Conservation (phyloP, 73 alveolate genomes). For the Paramecium bursaria region DNA sequence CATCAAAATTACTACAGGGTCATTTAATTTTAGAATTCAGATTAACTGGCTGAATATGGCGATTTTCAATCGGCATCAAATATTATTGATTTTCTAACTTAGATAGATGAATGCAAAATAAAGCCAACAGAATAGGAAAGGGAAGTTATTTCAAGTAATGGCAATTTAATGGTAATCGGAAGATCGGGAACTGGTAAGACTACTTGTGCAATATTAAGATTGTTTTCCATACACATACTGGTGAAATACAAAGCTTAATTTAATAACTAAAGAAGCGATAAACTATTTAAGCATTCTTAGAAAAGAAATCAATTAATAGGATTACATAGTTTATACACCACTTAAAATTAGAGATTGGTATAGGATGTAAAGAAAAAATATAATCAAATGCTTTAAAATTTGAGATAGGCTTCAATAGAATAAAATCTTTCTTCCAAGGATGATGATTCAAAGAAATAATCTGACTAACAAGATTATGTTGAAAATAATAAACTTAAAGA, state of each 20-base stretch:
- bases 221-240: conserved; percentile 77
- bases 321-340: conserved; percentile 69
- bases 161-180: conserved; percentile 72
- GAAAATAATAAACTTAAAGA: too few relatives aligned
- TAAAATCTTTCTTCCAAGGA: too few relatives aligned
- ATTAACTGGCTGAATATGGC: too few relatives aligned
- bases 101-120: too few relatives aligned
- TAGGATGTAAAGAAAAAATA: conserved; percentile 81
- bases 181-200: conserved; percentile 88
- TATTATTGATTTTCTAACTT: neutral
- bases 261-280: neutral
- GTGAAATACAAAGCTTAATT: conserved; percentile 29
- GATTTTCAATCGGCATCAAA: conserved; percentile 18
- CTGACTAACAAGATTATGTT: too few relatives aligned
- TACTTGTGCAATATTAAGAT: conserved; percentile 73
- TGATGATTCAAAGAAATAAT: too few relatives aligned
- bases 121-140: conserved; percentile 64
- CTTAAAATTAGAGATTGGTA: conserved; percentile 81
- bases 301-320: too few relatives aligned
- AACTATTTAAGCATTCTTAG: neutral
- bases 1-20: too few relatives aligned
- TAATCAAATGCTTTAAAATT: too few relatives aligned
- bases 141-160: conserved; percentile 22
- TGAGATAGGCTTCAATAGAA: too few relatives aligned
- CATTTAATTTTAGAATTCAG: too few relatives aligned